Evolutionary conservation across 495 filamentous ascomycete species (phyloP).

Genomic region (Staphylotrichum longicolle): DNA sequence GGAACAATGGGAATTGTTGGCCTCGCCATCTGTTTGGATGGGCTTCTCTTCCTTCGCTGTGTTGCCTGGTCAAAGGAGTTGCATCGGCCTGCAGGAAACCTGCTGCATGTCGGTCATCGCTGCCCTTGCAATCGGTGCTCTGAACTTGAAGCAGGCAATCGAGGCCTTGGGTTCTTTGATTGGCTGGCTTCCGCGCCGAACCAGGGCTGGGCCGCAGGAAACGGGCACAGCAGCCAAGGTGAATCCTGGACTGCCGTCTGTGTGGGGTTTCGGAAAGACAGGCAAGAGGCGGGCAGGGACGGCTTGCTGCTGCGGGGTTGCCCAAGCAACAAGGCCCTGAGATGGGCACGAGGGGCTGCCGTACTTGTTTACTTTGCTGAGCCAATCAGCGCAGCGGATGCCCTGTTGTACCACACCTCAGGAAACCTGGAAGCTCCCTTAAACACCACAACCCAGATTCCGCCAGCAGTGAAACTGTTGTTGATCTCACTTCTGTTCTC

Average conservation of each 20-base stretch:
- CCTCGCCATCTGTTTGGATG: no score
- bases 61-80: constrained; percentile 14
- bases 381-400: constrained; percentile 26
- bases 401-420: constrained; percentile 1
- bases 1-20: no score
- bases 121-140: neutral
- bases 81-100: constrained; percentile 6
- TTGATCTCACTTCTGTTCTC: constrained; percentile 9
- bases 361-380: constrained; percentile 27
- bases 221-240: constrained; percentile 7
- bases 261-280: constrained; percentile 3
- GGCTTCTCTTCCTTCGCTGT: neutral
- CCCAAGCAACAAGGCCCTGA: constrained; percentile 22
- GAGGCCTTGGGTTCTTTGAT: neutral
- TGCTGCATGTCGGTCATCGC: constrained; percentile 10
- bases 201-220: constrained; percentile 8
- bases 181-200: neutral
- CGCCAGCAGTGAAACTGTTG: constrained; percentile 5
- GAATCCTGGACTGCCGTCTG: neutral
- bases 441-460: constrained; percentile 28
- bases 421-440: constrained; percentile 19
- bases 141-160: neutral
- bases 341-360: constrained; percentile 20
- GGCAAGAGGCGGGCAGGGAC: constrained; percentile 15
- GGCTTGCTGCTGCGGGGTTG: constrained; percentile 17